Conservation (phyloP, 495 filamentous ascomycete species). For the Clohesyomyces aquaticus region DNA sequence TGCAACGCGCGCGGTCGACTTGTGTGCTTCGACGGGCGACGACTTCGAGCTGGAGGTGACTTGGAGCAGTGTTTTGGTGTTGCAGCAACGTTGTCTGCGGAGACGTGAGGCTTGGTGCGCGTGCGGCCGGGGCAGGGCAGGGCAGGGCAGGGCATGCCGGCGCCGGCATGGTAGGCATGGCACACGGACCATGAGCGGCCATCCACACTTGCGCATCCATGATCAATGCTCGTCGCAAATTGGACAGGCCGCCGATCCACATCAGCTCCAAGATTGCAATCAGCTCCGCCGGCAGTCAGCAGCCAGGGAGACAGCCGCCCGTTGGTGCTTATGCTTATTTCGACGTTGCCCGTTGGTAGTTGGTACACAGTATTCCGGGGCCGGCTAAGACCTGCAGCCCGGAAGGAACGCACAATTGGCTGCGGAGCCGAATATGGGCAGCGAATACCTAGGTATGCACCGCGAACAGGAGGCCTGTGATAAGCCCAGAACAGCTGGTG, state of each 20-base stretch:
- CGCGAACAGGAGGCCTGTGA: too few species aligned
- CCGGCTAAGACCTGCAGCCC: too few species aligned
- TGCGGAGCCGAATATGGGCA: too few species aligned
- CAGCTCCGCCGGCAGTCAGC: neutral
- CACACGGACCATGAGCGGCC: too few species aligned
- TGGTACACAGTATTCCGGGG: too few species aligned
- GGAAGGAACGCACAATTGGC: too few species aligned
- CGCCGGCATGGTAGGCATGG: conserved; percentile 5
- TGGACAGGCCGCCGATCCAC: neutral
- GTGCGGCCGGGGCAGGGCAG: neutral
- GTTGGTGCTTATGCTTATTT: neutral
- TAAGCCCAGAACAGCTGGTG: too few species aligned
- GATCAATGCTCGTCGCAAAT: too few species aligned
- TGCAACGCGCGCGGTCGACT: conserved; percentile 6
- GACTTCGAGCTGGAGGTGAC: neutral
- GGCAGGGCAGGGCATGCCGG: conserved; percentile 1
- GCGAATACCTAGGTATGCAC: too few species aligned
- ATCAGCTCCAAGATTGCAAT: neutral
- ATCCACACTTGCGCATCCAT: too few species aligned
- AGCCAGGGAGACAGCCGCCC: neutral
- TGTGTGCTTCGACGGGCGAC: neutral
- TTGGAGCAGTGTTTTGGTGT: conserved; percentile 1
- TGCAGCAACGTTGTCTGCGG: conserved; percentile 11
- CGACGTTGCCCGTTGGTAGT: too few species aligned
- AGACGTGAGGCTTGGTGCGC: conserved; percentile 26